These are phyloP conservation scores for Plasmodium gonderi DNA, from an alignment of 169 alveolate species.

Conservation along the genomic window DNA sequence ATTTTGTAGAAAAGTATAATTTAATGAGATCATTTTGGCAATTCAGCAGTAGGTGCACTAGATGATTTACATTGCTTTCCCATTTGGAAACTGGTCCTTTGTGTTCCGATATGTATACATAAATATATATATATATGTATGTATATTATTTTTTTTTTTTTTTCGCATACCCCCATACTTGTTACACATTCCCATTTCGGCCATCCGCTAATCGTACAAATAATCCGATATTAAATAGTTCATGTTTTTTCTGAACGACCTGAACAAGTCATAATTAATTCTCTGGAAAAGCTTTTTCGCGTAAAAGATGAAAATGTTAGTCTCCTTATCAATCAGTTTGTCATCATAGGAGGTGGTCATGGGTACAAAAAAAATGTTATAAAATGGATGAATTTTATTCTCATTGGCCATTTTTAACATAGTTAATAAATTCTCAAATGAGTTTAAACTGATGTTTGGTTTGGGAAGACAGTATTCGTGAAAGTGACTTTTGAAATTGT, in stretches of 20 bases:
- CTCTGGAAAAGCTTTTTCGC: constrained; percentile 42
- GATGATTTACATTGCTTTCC: too few species aligned
- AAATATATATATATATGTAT: too few species aligned
- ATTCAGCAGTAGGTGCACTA: too few species aligned
- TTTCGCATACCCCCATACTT: background rate
- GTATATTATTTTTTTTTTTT: too few species aligned
- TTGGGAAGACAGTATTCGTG: constrained; percentile 45
- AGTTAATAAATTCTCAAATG: constrained; percentile 40
- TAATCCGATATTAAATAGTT: constrained; percentile 59
- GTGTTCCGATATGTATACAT: too few species aligned
- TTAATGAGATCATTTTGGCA: too few species aligned
- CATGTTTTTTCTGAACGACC: constrained; percentile 64
- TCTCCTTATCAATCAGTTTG: background rate
- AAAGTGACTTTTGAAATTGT: constrained; percentile 19
- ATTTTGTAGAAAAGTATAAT: too few species aligned
- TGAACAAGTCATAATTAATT: constrained; percentile 64
- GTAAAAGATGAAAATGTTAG: constrained; percentile 18
- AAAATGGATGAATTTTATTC: constrained; percentile 7
- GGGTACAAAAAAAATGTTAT: constrained; percentile 55
- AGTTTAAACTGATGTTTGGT: constrained; percentile 34
- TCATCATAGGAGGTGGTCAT: constrained; percentile 19
- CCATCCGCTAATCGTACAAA: constrained; percentile 19
- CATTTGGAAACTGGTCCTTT: too few species aligned
- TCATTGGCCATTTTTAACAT: constrained; percentile 38
- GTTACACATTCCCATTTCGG: background rate